A percentile compares a stretch with the other conserved stretches of the same genome.
phyloP scores from a whole-genome alignment of 805 yeast species.

The Candida alai region DNA sequence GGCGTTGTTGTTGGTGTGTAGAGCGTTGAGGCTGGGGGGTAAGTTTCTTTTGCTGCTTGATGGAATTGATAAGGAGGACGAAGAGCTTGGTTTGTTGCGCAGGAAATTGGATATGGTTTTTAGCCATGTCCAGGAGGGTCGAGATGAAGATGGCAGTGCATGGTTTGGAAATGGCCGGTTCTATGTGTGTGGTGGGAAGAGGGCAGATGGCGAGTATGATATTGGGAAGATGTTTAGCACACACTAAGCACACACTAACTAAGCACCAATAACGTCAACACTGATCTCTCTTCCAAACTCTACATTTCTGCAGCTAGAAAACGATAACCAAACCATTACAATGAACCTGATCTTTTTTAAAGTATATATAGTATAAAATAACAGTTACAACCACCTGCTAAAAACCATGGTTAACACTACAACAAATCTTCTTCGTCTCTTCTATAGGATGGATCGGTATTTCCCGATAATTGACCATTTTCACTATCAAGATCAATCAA shows the following conservation, averaged over 20 bases:
- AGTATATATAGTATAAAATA: too few relatives aligned
- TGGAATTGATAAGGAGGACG: constrained; percentile 22
- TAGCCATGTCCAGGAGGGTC: constrained; percentile 20
- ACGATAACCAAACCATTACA: too few relatives aligned
- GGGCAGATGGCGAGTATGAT: constrained; percentile 11
- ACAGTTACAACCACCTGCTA: too few relatives aligned
- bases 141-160: constrained; percentile 6
- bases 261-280: constrained; percentile 2
- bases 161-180: constrained; percentile 12
- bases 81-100: constrained; percentile 25
- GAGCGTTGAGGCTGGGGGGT: constrained; percentile 26
- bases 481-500: constrained; percentile 19
- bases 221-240: constrained; percentile 2
- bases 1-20: constrained; percentile 27
- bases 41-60: constrained; percentile 28
- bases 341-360: too few relatives aligned
- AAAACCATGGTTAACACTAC: too few relatives aligned
- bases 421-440: constrained; percentile 37
- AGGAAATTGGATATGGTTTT: constrained; percentile 24
- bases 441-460: too few relatives aligned
- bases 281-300: too few relatives aligned
- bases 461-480: constrained; percentile 6
- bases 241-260: neutral
- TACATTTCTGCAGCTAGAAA: too few relatives aligned
- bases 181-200: constrained; percentile 26